Base-by-base conservation (phyloP, 2,329 filamentous ascomycete species). In the Diplocarpon rosae region DNA sequence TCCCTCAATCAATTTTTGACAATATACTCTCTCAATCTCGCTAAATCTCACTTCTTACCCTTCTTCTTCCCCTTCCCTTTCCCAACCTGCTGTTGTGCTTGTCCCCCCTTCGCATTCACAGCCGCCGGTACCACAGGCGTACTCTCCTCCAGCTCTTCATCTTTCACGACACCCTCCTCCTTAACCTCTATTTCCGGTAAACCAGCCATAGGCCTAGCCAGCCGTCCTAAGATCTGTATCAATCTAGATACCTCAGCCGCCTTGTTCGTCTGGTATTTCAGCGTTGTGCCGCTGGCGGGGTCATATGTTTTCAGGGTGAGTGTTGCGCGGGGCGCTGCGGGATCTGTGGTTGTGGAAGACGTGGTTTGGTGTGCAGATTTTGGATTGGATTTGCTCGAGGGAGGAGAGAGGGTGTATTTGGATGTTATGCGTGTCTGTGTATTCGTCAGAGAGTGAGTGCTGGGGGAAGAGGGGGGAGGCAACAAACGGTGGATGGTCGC, bases 201-300 rank as follows among this genome's bases (percentile, higher is more conserved):
- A 29, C 71, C 76, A 12, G 75, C 76, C 70, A 84, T 81, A 46
- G 71, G 75, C 43, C 79, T 73, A n/a, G 82, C 86, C 54, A 95
- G 65, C 46, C 76, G 74, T 0, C 87, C 88, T 51, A 98, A 65
- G 35, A 81, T 60, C 41, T 78, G 76, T 46, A 98, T 76, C 57
- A 98, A 67, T 24, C 92, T 73, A 17, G 83, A 82, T 9, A 98
- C 88, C 66, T 96, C 90, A 15, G 86, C 85, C 15, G 84, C 86
- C 66, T 95, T 94, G 61, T 82, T 83, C 30, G 92, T 98, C 62
- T 78, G 75, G 71, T 95, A 96, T 67, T 95, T 94, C 51, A 98
- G 73, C 49, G 82, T 82, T 46, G 82, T 80, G 59, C 92, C 92
- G 43, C 80, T 83, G 34, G 69, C 69, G 0, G 92, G 84, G 63